Evolutionary conservation across 2,329 filamentous ascomycete genomes (phyloP).

Genomic region (Gnomoniopsis sp.): DNA sequence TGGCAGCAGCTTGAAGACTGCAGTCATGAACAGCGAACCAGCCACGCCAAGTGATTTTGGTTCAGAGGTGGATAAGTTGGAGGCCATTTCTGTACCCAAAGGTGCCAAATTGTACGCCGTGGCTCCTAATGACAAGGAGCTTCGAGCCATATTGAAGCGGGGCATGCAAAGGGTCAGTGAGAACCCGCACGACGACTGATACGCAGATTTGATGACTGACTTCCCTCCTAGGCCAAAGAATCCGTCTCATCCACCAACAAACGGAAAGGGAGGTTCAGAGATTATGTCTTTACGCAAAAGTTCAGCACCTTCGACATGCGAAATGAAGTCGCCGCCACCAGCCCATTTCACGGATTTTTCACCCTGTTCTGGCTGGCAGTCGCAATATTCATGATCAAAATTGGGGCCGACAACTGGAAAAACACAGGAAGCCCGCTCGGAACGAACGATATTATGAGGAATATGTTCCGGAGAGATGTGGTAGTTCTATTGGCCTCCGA

Average conservation of each 20-base stretch:
- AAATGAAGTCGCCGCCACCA: conserved; percentile 61
- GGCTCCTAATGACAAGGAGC: conserved; percentile 33
- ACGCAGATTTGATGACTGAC: conserved; percentile 16
- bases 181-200: conserved; percentile 6
- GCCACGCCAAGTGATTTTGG: conserved; percentile 15
- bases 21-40: conserved; percentile 5
- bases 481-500: conserved; percentile 60
- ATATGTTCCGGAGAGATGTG: conserved; percentile 59
- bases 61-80: conserved; percentile 8
- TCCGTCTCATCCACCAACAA: conserved; percentile 7
- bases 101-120: conserved; percentile 22
- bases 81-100: conserved; percentile 15
- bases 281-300: conserved; percentile 68
- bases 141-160: conserved; percentile 35
- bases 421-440: conserved; percentile 67
- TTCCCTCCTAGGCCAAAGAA: conserved; percentile 12
- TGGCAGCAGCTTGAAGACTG: conserved; percentile 19
- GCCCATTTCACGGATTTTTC: conserved; percentile 76
- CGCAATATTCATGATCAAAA: conserved; percentile 62
- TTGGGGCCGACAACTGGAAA: conserved; percentile 66
- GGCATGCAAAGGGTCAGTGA: conserved; percentile 27
- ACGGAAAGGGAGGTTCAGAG: conserved; percentile 35
- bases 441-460: conserved; percentile 66
- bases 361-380: conserved; percentile 75
- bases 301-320: conserved; percentile 74